Base-by-base conservation (phyloP, 2,329 filamentous ascomycete species). In the Rhexocercosporidium sp. region DNA sequence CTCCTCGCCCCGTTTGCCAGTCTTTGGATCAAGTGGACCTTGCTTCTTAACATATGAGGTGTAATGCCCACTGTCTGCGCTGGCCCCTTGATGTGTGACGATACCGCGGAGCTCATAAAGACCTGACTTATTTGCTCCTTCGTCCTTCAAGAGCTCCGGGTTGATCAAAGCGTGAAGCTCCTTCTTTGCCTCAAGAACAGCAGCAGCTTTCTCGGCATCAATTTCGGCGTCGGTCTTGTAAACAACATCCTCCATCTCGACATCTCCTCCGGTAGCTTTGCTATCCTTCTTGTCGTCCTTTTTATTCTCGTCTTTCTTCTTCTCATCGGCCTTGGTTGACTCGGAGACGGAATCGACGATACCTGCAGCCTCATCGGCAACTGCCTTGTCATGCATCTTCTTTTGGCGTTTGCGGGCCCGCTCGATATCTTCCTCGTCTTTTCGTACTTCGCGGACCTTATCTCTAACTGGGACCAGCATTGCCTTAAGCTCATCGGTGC, bases 41-140 rank as follows among this genome's bases (percentile, higher is more conserved):
- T 90, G 85, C 86, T 99, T 97, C 86, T 98, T 99, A 73, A 99
- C 92, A 78, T 97, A 99, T 0, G 94, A 91, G 4, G 96, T 99
- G 84, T 99, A 99, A 81, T 99, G 96, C 8, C 96, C 96, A 75
- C 95, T 97, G 81, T 99, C 96, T 22, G 96, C 96, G 77, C 94
- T 97, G 67, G 94, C 93, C 69, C 96, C 96, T 81, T 99, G 96
- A 80, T 99, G 96, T 34, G 96, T 97, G 67, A 99, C 92, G 5
- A 99, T 91, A 57, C 93, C 96, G 29, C 95, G 89, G 53, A 99
- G 88, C 81, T 99, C 95, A 79, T 98, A 99, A 39, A 99, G 85
- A 47, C 96, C 96, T 1, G 94, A 97, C 79, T 95, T 93, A 81
- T 98, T 98, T 62, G 93, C 90, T 22, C 93, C 92, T 18, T 91